Base-by-base conservation (phyloP, 352 stramenopile genomes). In the Peronospora destructor region DNA sequence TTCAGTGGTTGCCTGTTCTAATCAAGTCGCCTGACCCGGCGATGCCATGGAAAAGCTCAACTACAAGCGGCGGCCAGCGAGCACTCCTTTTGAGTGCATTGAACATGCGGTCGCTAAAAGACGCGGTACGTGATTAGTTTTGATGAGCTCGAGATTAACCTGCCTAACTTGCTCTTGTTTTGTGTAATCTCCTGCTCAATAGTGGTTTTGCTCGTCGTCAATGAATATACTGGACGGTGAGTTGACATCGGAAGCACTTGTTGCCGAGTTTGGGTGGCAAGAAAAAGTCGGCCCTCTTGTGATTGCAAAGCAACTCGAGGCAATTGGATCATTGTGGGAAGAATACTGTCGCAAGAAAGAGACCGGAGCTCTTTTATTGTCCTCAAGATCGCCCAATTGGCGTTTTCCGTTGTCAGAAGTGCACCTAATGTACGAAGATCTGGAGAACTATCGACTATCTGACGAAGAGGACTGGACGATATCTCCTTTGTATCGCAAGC, bases 151-250 rank as follows among this genome's bases (percentile, higher is more conserved):
- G 14, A 39, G 21, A n/a, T 30, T 36, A 21, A 19, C 11, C 34
- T 16, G 9, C 23, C 36, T 63, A 59, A 47, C 41, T 29, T 47
- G 13, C 7, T 45, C 23, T 32, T 49, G 17, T 45, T 21, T 32
- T 49, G 17, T 14, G 11, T 61, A 45, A 39, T 38, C 45, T 5
- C 61, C 23, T 32, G 9, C 23, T 23, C 37, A 11, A 37, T 6
- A 88, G 77, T 89, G 78, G 78, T 69, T 68, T 45, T 89, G 78
- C 30, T 89, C 78, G 1, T 72, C 46, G 23, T 70, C 41, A 21
- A 59, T 62, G 25, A 33, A 84, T 50, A 75, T 89, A 38, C 32
- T 89, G 26, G 61, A 71, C 23, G 78, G 78, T 7, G 59, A 81
- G 25, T 49, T 89, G 4, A 59, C 52, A 10, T 87, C 78, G 1